phyloP scores from a whole-genome alignment of 768 basidiomycete species.

The Paxillus rubicundulus region DNA sequence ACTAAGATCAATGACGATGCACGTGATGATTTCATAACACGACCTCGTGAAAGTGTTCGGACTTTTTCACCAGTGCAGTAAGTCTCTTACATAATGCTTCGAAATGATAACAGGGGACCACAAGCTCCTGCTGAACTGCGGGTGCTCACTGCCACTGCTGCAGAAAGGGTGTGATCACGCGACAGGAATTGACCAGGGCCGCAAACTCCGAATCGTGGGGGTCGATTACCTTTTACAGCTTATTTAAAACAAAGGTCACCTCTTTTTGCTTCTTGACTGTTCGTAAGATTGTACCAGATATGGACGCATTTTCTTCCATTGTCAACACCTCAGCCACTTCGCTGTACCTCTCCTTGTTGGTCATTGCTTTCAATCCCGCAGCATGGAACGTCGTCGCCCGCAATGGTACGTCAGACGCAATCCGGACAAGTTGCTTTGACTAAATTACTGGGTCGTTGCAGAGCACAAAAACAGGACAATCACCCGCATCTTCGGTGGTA shows the following conservation, averaged over 20 bases:
- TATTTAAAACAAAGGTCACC: background rate
- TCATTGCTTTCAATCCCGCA: constrained; percentile 87
- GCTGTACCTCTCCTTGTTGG: constrained; percentile 58
- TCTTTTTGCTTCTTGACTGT: background rate
- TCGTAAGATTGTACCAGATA: background rate
- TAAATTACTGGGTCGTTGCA: constrained; percentile 20
- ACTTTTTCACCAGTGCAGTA: too few species aligned
- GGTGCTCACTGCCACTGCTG: too few species aligned
- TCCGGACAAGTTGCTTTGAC: background rate
- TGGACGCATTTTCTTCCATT: constrained; percentile 29
- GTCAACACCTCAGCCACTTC: constrained; percentile 67
- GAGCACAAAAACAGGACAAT: constrained; percentile 86
- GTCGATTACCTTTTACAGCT: background rate
- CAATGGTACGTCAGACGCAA: constrained; percentile 59
- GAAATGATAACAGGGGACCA: too few species aligned
- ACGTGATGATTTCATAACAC: too few species aligned
- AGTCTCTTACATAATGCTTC: too few species aligned
- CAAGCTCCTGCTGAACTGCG: too few species aligned
- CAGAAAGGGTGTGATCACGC: too few species aligned
- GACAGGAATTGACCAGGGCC: too few species aligned
- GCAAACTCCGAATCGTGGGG: too few species aligned
- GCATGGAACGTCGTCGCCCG: constrained; percentile 96
- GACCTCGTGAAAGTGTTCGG: too few species aligned
- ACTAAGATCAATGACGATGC: too few species aligned
- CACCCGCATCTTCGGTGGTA: constrained; percentile 78